Conservation (phyloP, 495 filamentous ascomycete species). For the Pyrenopolyporus hunteri region DNA sequence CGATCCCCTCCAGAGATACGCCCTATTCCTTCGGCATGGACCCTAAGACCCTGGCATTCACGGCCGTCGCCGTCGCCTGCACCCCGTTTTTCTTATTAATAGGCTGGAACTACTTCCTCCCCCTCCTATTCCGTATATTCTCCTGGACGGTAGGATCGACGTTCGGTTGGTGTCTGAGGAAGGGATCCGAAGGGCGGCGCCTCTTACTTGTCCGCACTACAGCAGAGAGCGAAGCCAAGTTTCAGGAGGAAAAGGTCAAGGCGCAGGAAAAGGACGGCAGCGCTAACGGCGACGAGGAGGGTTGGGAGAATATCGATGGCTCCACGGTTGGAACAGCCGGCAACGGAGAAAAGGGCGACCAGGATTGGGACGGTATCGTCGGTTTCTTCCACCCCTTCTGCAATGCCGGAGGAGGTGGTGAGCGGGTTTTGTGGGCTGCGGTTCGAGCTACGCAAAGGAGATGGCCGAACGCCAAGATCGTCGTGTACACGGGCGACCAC, state of each 20-base stretch:
- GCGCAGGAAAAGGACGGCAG: constrained; percentile 38
- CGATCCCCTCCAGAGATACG: background rate
- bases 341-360: constrained; percentile 58
- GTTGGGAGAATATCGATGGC: constrained; percentile 77
- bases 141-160: constrained; percentile 49
- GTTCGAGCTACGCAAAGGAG: constrained; percentile 87
- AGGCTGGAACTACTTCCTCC: constrained; percentile 40
- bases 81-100: constrained; percentile 35
- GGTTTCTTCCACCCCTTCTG: constrained; percentile 99
- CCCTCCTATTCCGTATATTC: constrained; percentile 45
- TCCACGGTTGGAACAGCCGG: constrained; percentile 56
- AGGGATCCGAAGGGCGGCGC: constrained; percentile 67
- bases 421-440: constrained; percentile 96
- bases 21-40: constrained; percentile 38
- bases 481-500: constrained; percentile 94
- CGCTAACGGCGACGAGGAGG: constrained; percentile 61
- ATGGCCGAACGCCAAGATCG: constrained; percentile 85
- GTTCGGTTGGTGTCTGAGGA: constrained; percentile 70
- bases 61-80: constrained; percentile 36
- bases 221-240: constrained; percentile 64
- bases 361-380: constrained; percentile 80
- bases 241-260: constrained; percentile 48
- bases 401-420: constrained; percentile 95
- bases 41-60: constrained; percentile 33
- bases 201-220: constrained; percentile 65